Percentiles rank a stretch among this genome's conserved stretches.
phyloP scores from a whole-genome alignment of 768 basidiomycete genomes.

The Lactifluus hygrophoroides region DNA sequence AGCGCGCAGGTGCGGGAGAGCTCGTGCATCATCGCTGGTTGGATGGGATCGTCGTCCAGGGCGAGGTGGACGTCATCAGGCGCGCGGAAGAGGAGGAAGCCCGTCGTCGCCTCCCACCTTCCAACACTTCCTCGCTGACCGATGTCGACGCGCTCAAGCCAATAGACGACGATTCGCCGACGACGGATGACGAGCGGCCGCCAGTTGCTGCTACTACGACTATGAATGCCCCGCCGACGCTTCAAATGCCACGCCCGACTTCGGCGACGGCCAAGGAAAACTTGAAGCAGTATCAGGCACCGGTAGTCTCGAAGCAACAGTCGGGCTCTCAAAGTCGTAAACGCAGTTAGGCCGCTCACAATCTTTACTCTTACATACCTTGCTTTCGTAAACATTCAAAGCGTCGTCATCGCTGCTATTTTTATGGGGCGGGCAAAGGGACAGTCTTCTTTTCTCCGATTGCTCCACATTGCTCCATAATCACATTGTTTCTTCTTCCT shows the following conservation, averaged over 20 bases:
- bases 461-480: neutral
- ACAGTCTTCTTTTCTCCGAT: neutral
- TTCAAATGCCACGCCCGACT: slow-evolving; percentile 15
- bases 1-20: slow-evolving; percentile 82
- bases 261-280: slow-evolving; percentile 24
- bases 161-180: slow-evolving; percentile 44
- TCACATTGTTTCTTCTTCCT: neutral
- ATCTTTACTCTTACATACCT: neutral
- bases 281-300: slow-evolving; percentile 1
- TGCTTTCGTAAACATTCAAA: neutral
- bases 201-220: neutral
- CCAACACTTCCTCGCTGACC: slow-evolving; percentile 15
- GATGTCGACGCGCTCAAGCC: slow-evolving; percentile 67
- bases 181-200: slow-evolving; percentile 14
- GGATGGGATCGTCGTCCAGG: slow-evolving; percentile 76
- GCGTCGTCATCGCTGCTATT: neutral
- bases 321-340: slow-evolving; percentile 11
- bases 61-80: slow-evolving; percentile 77
- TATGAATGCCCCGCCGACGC: slow-evolving; percentile 14
- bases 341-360: neutral
- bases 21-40: slow-evolving; percentile 84
- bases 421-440: too few relatives aligned
- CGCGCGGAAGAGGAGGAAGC: slow-evolving; percentile 51
- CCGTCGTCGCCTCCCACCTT: slow-evolving; percentile 23
- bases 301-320: neutral